Conservation (phyloP, 2,329 filamentous ascomycete species). For the Aspergillus spinulosporus region DNA sequence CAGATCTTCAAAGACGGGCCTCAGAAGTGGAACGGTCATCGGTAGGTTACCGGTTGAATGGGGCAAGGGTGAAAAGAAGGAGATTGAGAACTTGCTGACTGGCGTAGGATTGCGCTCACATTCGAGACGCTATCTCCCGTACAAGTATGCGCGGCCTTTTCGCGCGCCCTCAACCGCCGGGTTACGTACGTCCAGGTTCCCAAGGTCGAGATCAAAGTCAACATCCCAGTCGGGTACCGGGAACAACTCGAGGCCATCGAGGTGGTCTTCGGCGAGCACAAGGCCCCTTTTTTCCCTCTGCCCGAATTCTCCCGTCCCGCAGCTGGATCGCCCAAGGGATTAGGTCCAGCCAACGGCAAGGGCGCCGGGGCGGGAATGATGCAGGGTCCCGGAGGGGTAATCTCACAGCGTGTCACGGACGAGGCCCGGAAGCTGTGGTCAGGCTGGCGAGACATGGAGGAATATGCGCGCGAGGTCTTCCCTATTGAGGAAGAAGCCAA, state of each 20-base stretch:
- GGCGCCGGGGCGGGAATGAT: conserved; percentile 49
- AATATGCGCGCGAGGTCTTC: conserved; percentile 93
- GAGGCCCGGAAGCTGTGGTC: conserved; percentile 86
- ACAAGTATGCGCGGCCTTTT: conserved; percentile 80
- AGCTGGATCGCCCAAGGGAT: conserved; percentile 39
- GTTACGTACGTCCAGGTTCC: conserved; percentile 76
- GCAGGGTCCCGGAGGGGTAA: conserved; percentile 54
- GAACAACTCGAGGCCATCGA: conserved; percentile 74
- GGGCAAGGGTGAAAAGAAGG: too few relatives aligned
- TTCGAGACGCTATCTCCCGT: conserved; percentile 84
- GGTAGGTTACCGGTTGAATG: conserved; percentile 48
- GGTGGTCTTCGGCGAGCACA: conserved; percentile 58
- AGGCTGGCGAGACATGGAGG: conserved; percentile 83
- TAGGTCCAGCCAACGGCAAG: conserved; percentile 41
- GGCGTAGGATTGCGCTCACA: conserved; percentile 73
- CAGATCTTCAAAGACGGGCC: conserved; percentile 95
- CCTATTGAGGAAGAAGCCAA: conserved; percentile 93
- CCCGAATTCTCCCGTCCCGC: conserved; percentile 53
- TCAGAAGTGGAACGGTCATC: conserved; percentile 74
- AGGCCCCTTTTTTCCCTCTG: conserved; percentile 64
- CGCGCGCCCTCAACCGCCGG: conserved; percentile 71
- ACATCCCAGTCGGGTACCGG: conserved; percentile 83
- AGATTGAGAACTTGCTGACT: conserved; percentile 13
- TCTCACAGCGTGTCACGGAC: conserved; percentile 67
- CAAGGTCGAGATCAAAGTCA: conserved; percentile 76